Percentiles rank a stretch among this genome's conserved stretches.
phyloP scores from a whole-genome alignment of 2,329 filamentous ascomycete species.

The Neocatenulostroma microsporum region DNA sequence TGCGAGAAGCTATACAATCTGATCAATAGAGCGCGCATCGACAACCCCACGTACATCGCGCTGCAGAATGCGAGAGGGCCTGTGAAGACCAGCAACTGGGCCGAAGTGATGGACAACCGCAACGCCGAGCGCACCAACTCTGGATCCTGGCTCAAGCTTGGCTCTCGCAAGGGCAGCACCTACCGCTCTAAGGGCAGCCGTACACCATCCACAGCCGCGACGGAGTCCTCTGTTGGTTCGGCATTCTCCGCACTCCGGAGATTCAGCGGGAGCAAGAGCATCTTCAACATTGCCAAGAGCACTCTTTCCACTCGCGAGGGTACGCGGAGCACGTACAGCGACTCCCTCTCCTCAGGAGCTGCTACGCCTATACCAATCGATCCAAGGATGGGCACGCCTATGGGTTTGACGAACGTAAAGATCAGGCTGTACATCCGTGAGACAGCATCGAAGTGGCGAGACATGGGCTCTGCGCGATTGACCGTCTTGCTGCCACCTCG shows the following conservation, averaged over 20 bases:
- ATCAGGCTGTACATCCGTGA: conserved; percentile 80
- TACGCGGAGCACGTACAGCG: conserved; percentile 48
- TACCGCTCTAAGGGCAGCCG: conserved; percentile 49
- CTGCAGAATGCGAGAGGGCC: conserved; percentile 64
- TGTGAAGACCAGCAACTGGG: conserved; percentile 41
- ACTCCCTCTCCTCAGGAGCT: conserved; percentile 48
- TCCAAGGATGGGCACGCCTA: conserved; percentile 34
- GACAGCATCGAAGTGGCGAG: conserved; percentile 72
- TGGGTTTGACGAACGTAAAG: conserved; percentile 71
- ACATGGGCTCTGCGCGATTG: conserved; percentile 76
- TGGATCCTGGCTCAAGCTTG: conserved; percentile 47
- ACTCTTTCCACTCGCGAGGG: conserved; percentile 56
- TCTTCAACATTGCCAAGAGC: conserved; percentile 77
- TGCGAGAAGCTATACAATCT: conserved; percentile 75
- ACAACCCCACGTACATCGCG: conserved; percentile 83
- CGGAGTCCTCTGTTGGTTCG: conserved; percentile 66
- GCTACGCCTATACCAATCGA: conserved; percentile 28
- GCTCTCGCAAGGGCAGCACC: conserved; percentile 47
- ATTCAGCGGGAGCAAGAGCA: conserved; percentile 60
- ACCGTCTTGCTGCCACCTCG: conserved; percentile 69
- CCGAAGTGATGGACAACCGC: conserved; percentile 45
- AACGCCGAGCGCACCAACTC: conserved; percentile 38
- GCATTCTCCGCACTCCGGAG: conserved; percentile 71
- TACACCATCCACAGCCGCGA: conserved; percentile 52
- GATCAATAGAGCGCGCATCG: conserved; percentile 81